Evolutionary conservation across 1,284 basidiomycete genomes (phyloP), one percentile per base, ranked within the genome.

Genomic region (Testicularia cyperi): DNA sequence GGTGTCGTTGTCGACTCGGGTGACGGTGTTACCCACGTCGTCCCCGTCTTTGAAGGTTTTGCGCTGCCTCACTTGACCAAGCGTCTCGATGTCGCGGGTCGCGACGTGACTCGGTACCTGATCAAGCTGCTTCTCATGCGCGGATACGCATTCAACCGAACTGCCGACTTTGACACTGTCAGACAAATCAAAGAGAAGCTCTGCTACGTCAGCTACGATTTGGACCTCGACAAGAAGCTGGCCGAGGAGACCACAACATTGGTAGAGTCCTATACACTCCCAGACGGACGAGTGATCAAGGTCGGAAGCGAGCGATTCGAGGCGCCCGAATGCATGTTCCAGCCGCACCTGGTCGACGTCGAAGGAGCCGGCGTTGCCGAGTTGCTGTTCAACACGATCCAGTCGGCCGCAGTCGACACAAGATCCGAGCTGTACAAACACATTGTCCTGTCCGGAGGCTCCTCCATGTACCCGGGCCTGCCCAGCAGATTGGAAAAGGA

Each of bases 241-340:
- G 83, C 92, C 3, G 94, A 97, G 77, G 95, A 98, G 79, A 98
- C 94, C 2, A 98, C 95, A 0, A 88, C 90, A 2, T 81, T 98
- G 9, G 92, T 97, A 5, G 95, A 98, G 80, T 92, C 82, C 77
- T 98, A 98, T 78, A 94, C 90, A 88, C 86, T 98, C 21, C 95
- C 95, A 2, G 94, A 98, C 73, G 95, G 95, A 2, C 87, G 95
- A 33, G 84, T 83, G 23, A 96, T 98, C 83, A 96, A 95, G 82
- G 90, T 98, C 44, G 95, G 94, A 20, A 91, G 90, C 2, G 95
- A 99, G 78, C 87, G 95, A n/a, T 99, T 96, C 77, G 91, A 96
- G 79, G 95, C 94, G n/a, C 95, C 95, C 10, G 95, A 98, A 79
- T 98, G 95, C 80, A 92, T 98, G 90, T 98, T 99, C 86, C 92